A percentile compares a stretch with the other conserved stretches of the same genome.
phyloP scores from a whole-genome alignment of 108 stramenopile genomes.

The Nitzschia sp. region DNA sequence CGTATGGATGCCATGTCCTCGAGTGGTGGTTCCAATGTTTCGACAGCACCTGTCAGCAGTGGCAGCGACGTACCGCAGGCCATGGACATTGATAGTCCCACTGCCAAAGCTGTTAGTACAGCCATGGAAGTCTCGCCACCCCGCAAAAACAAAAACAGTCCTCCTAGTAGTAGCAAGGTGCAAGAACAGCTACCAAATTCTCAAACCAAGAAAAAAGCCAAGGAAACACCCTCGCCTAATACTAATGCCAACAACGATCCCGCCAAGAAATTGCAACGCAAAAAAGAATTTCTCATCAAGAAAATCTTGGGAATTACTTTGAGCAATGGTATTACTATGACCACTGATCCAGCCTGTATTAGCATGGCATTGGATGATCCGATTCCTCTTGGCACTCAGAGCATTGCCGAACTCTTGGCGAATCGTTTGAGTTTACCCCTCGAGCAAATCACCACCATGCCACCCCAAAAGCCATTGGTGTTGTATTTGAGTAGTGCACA shows the following conservation, averaged over 20 bases:
- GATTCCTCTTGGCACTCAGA: slow-evolving; percentile 33
- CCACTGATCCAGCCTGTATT: slow-evolving; percentile 30
- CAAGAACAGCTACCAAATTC: slow-evolving; percentile 12
- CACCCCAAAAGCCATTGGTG: slow-evolving; percentile 48
- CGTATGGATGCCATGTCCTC: slow-evolving; percentile 49
- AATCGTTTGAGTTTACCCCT: slow-evolving; percentile 51
- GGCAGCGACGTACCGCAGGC: slow-evolving; percentile 27
- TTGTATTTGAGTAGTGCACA: slow-evolving; percentile 65
- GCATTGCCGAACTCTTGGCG: slow-evolving; percentile 76
- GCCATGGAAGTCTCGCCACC: slow-evolving; percentile 7
- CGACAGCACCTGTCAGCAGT: slow-evolving; percentile 10
- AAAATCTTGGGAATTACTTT: slow-evolving; percentile 49
- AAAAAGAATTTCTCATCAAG: slow-evolving; percentile 62
- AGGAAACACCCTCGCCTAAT: slow-evolving; percentile 31
- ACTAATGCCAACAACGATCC: slow-evolving; percentile 34
- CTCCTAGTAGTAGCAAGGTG: background rate
- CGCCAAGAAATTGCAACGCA: slow-evolving; percentile 59
- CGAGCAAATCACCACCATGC: slow-evolving; percentile 8
- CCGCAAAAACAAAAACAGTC: background rate
- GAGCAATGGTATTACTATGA: background rate
- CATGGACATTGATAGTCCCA: slow-evolving; percentile 48
- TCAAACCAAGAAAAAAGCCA: slow-evolving; percentile 18
- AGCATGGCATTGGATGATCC: slow-evolving; percentile 37
- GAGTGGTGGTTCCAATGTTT: background rate
- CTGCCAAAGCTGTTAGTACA: slow-evolving; percentile 9